Percentiles rank a stretch among this genome's conserved stretches.
phyloP scores from a whole-genome alignment of 2,329 filamentous ascomycete genomes.

The Aspergillus chevalieri region DNA sequence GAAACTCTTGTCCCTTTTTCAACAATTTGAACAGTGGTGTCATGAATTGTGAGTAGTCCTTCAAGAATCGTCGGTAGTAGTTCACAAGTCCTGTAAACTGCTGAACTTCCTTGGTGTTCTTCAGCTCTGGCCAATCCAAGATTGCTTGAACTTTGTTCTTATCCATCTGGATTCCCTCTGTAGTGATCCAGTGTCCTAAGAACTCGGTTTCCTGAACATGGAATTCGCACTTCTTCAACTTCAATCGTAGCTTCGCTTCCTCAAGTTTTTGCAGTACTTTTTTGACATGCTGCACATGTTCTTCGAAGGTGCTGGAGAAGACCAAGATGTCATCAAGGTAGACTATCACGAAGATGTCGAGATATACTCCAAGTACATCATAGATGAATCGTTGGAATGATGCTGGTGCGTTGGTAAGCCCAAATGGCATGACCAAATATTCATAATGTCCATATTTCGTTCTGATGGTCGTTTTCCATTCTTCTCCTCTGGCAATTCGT shows the following conservation, averaged over 20 bases:
- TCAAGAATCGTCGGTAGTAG: background rate
- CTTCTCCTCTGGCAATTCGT: constrained; percentile 9
- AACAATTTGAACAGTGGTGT: background rate
- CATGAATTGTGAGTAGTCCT: background rate
- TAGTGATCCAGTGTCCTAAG: background rate
- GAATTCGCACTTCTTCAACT: background rate
- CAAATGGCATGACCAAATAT: constrained; percentile 19
- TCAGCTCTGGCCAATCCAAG: too few species aligned
- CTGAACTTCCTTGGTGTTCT: background rate
- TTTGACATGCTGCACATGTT: background rate
- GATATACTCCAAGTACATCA: background rate
- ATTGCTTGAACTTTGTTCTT: too few species aligned
- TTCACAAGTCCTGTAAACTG: background rate
- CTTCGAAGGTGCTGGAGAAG: background rate
- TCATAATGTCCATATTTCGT: constrained; percentile 16
- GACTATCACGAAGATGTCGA: background rate
- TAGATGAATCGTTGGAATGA: constrained; percentile 4
- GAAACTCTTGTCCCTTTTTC: background rate
- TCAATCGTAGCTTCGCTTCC: background rate
- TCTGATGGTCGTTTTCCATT: constrained; percentile 7
- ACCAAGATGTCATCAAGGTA: background rate
- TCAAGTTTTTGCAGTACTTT: background rate
- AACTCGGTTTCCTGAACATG: background rate
- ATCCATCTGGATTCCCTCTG: too few species aligned
- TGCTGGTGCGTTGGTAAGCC: constrained; percentile 14